Base-by-base conservation (phyloP, 805 yeast genomes). In the Debaryomyces tyrocola region DNA sequence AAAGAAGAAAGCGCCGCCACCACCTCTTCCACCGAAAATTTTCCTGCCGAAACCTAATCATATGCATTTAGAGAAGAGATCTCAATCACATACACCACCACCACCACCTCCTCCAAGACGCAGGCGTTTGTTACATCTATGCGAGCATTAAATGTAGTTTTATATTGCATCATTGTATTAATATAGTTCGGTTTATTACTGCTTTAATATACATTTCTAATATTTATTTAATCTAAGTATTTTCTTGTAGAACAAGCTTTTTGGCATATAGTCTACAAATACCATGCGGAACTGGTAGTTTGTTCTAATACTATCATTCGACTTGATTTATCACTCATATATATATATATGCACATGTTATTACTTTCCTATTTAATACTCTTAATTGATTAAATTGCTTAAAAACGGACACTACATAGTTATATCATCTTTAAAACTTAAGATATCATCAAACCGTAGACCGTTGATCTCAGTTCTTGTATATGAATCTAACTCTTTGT, bases 391-490 rank as follows among this genome's bases (percentile, higher is more conserved):
- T 27, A 6, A 28, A 3, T 28, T 21, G 17, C 15, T 31, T 28
- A 4, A 28, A 24, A 5, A 11, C 7, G 11, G 20, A 3, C 8
- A 20, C 43, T 57, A 66, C 65, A 66, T 59, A 11, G 65, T 58
- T 5, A 67, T 55, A 47, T 68, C 72, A n/a, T 85, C 88, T 48
- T 81, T 83, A 58, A 88, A 88, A 47, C 82, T 80, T 50, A 88
- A 70, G 21, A 84, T 74, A 53, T 81, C 83, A 53, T 79, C 80
- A 51, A 77, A 81, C 49, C 89, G 70, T 33, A 83, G 64, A 4
- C 95, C 96, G 60, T 87, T 89, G 17, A 80, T 78, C 46, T 80
- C 82, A 41, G 75, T 61, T 56, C 69, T 58, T 35, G 74, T 62
- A 53, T 72, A 59, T 4, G 62, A 51, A 44, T 67, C 74, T 54